Evolutionary conservation across 2,329 filamentous ascomycete genomes (phyloP), one percentile per base, ranked within the genome.

Genomic region (Dichotomopilus funicola): DNA sequence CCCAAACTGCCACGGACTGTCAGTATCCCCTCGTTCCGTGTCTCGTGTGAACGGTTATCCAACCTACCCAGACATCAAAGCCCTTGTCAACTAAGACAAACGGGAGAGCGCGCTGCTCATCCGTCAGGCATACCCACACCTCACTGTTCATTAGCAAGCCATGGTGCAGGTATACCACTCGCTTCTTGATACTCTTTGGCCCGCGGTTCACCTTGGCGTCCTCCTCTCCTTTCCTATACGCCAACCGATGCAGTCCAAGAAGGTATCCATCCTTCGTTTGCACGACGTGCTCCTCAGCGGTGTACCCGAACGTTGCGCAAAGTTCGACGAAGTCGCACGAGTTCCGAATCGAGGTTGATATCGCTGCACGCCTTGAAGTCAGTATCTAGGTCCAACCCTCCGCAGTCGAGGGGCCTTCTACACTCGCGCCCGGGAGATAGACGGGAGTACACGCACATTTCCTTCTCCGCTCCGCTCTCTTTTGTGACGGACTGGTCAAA

Each of bases 141-240:
- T 99, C 94, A 64, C 91, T 96, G 72, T 96, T 97, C 94, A 99
- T 99, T 67, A 99, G 81, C 56, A 99, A 79, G 7, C 92, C 94
- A 71, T 99, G 94, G 67, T 99, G 94, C 61, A 99, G 76, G 70
- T 97, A 99, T 6, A 94, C 85, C 49, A 97, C 89, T 63, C 86
- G 88, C 75, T 96, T 96, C 71, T 80, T 80, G 34, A 88, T 64
- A 65, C 85, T 86, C 38, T 79, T 77, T 1, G 78, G 77, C 0
- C 87, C 87, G 50, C 78, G 75, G 68, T 96, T 96, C 64, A 96
- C 87, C 60, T 82, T 82, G 53, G 78, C 74, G n/a, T 83, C 82
- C 67, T 94, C 88, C 68, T 96, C 90, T 9, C 89, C 90, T 64
- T 84, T 87, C 57, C 80, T 82, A 81, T 88, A 95, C 19, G 88